Conservation (phyloP, 768 basidiomycete genomes). For the Phallus indusiatus region DNA sequence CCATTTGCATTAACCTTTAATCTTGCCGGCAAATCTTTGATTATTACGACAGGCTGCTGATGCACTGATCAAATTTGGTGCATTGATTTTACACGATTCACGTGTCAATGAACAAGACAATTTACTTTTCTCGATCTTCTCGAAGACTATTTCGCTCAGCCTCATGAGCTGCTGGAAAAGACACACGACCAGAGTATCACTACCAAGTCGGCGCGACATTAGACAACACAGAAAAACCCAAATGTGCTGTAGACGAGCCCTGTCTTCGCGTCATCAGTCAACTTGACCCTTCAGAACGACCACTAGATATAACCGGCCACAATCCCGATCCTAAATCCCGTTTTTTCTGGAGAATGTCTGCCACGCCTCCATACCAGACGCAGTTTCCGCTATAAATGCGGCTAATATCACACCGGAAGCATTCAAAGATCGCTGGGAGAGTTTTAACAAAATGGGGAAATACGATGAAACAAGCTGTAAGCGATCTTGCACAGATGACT, state of each 20-base stretch:
- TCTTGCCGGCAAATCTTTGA: slow-evolving; percentile 6
- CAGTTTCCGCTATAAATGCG: slow-evolving; percentile 65
- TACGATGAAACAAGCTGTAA: slow-evolving; percentile 86
- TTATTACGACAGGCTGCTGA: slow-evolving; percentile 53
- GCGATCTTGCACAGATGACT: slow-evolving; percentile 80
- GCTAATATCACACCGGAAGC: slow-evolving; percentile 75
- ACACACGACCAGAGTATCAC: slow-evolving; percentile 76
- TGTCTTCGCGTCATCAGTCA: slow-evolving; percentile 72
- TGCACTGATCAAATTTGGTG: slow-evolving; percentile 77
- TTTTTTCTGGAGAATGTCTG: slow-evolving; percentile 84
- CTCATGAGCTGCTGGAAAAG: slow-evolving; percentile 50
- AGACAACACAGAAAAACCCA: slow-evolving; percentile 93
- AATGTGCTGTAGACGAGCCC: slow-evolving; percentile 73
- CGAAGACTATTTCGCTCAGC: slow-evolving; percentile 89
- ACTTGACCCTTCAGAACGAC: slow-evolving; percentile 71
- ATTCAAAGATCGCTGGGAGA: slow-evolving; percentile 57
- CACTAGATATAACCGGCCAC: slow-evolving; percentile 73
- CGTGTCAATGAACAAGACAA: slow-evolving; percentile 81
- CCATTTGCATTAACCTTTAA: neutral
- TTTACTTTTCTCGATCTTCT: slow-evolving; percentile 73
- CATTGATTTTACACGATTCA: slow-evolving; percentile 77
- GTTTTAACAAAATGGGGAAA: slow-evolving; percentile 81
- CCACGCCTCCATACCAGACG: slow-evolving; percentile 66
- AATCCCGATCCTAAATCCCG: slow-evolving; percentile 90
- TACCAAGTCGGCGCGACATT: slow-evolving; percentile 93